Percentiles rank a stretch among this genome's conserved stretches.
Conservation (phyloP, 148 eudicot species). For the Vaccinium corymbosum region DNA sequence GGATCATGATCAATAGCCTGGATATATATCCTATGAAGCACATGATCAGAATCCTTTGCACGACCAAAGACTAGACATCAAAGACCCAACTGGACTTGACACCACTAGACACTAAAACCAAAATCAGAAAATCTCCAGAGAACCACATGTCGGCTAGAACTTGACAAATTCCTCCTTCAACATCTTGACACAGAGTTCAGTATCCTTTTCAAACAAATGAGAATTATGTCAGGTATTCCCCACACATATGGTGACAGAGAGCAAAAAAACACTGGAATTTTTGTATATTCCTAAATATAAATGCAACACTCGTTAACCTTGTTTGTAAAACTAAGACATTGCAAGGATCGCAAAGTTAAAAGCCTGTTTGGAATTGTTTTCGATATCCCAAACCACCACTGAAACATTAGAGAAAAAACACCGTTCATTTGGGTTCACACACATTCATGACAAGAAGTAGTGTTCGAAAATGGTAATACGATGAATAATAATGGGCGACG, state of each 20-base stretch:
- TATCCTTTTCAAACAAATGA: conserved; percentile 36
- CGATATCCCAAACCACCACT: background rate
- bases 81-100: too few species aligned
- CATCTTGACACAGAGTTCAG: conserved; percentile 58
- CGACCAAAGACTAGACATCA: too few species aligned
- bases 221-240: background rate
- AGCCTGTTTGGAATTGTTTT: background rate
- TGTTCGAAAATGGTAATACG: background rate
- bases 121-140: too few species aligned
- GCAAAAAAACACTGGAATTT: background rate
- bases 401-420: background rate
- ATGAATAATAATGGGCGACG: background rate
- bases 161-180: conserved; percentile 97
- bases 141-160: conserved; percentile 96
- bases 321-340: background rate
- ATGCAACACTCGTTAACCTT: background rate
- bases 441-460: background rate
- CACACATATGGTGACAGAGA: background rate
- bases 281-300: background rate
- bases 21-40: too few species aligned
- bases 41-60: too few species aligned
- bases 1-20: too few species aligned
- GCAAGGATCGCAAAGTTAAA: background rate
- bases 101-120: too few species aligned
- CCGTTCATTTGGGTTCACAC: background rate